These are phyloP conservation scores for Noccaea caerulescens DNA, from an alignment of 345 rosid genomes.

Conservation along the genomic window DNA sequence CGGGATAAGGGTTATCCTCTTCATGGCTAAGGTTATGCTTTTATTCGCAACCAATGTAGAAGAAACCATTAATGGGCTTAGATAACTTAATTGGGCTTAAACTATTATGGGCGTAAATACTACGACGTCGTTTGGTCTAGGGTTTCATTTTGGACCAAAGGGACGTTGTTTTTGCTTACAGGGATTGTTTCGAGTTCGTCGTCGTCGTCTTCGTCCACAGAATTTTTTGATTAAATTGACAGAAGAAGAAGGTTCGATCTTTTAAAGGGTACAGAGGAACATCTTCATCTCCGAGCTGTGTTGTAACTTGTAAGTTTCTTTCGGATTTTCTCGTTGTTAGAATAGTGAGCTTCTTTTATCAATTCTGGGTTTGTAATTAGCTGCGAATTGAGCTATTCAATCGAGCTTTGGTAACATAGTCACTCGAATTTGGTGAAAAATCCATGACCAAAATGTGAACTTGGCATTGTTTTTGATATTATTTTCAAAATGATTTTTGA, in stretches of 20 bases:
- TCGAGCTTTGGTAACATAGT: neutral
- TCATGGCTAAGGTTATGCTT: constrained; percentile 33
- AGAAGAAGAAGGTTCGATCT: constrained; percentile 1
- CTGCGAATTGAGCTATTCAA: neutral
- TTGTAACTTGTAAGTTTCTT: neutral
- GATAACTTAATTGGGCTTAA: neutral
- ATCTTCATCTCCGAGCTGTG: neutral
- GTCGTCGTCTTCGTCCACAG: constrained; percentile 19
- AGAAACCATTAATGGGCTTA: neutral
- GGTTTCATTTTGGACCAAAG: constrained; percentile 6
- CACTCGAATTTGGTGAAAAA: neutral
- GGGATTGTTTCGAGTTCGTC: neutral
- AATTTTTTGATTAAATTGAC: neutral
- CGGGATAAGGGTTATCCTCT: constrained; percentile 34
- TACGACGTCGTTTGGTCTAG: neutral
- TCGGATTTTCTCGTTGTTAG: neutral
- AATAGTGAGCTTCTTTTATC: neutral
- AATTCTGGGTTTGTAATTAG: neutral
- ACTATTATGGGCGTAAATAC: neutral
- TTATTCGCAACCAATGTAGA: constrained; percentile 15
- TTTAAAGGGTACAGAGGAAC: neutral
- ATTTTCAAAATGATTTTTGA: neutral
- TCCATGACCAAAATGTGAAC: neutral
- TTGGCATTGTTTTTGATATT: neutral
- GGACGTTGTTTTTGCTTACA: neutral